phyloP scores from a whole-genome alignment of 1,139 yeast species.

The Pichia sp. region DNA sequence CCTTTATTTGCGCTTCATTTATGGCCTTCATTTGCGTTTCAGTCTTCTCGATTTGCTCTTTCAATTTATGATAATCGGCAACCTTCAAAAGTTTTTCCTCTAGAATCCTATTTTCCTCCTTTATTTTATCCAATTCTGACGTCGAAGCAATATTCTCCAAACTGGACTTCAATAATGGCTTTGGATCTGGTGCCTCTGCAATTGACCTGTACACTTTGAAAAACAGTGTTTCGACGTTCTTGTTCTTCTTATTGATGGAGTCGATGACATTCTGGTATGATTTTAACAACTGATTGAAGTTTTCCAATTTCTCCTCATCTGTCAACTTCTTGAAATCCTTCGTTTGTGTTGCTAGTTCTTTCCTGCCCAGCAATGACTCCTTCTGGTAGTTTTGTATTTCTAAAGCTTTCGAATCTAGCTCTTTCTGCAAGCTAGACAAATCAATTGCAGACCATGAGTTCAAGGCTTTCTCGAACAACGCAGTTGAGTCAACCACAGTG shows the following conservation, averaged over 20 bases:
- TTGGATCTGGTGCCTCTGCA: constrained; percentile 93
- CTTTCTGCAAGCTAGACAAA: constrained; percentile 61
- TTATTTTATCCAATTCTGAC: constrained; percentile 50
- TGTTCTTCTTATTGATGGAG: constrained; percentile 69
- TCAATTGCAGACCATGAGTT: constrained; percentile 76
- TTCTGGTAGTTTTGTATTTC: constrained; percentile 70
- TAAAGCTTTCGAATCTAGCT: constrained; percentile 70
- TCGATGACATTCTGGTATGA: constrained; percentile 88
- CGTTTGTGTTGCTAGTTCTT: constrained; percentile 73
- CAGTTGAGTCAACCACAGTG: constrained; percentile 11
- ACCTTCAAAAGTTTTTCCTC: constrained; percentile 58
- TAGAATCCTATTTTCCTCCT: constrained; percentile 50
- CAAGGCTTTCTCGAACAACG: constrained; percentile 55
- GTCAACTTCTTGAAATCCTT: constrained; percentile 73
- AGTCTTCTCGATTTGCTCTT: constrained; percentile 52
- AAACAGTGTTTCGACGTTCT: constrained; percentile 67
- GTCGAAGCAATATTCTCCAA: constrained; percentile 51
- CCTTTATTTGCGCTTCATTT: constrained; percentile 34
- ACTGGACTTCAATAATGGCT: constrained; percentile 70
- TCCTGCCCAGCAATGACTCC: constrained; percentile 61
- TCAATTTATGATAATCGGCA: constrained; percentile 78
- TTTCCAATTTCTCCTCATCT: constrained; percentile 60
- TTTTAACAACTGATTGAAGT: constrained; percentile 67
- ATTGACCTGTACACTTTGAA: constrained; percentile 69
- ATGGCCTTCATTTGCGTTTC: constrained; percentile 38